phyloP scores from a whole-genome alignment of 805 yeast genomes.

The Starmera caribaea region DNA sequence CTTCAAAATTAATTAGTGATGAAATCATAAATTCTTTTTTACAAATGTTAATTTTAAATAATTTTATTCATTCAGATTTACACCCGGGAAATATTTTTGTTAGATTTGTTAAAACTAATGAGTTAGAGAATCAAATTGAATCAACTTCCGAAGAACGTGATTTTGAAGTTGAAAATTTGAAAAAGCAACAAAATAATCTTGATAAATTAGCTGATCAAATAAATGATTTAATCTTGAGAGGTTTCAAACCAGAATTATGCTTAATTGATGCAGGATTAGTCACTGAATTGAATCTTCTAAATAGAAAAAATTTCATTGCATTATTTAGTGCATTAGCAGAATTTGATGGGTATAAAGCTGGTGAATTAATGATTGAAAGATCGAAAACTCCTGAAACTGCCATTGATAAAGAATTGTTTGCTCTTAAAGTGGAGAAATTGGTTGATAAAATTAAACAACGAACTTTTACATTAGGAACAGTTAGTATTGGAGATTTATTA shows the following conservation, averaged over 20 bases:
- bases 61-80: constrained; percentile 91
- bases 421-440: constrained; percentile 74
- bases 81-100: constrained; percentile 95
- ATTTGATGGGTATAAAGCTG: constrained; percentile 92
- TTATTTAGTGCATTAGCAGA: constrained; percentile 80
- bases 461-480: constrained; percentile 87
- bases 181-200: constrained; percentile 11
- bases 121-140: constrained; percentile 18
- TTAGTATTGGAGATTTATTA: constrained; percentile 83
- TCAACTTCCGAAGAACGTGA: constrained; percentile 15
- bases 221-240: constrained; percentile 35
- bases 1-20: constrained; percentile 65
- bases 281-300: constrained; percentile 72
- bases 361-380: constrained; percentile 90
- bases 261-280: constrained; percentile 91
- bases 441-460: constrained; percentile 75
- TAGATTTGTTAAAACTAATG: constrained; percentile 45
- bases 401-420: constrained; percentile 74
- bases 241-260: constrained; percentile 78
- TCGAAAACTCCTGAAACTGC: constrained; percentile 94
- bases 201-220: constrained; percentile 40
- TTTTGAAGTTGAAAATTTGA: constrained; percentile 12
- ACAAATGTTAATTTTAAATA: constrained; percentile 86
- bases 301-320: constrained; percentile 80
- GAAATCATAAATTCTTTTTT: constrained; percentile 85